Evolutionary conservation across 306 rosid species (phyloP).

Genomic region (Mimosa bimucronata): DNA sequence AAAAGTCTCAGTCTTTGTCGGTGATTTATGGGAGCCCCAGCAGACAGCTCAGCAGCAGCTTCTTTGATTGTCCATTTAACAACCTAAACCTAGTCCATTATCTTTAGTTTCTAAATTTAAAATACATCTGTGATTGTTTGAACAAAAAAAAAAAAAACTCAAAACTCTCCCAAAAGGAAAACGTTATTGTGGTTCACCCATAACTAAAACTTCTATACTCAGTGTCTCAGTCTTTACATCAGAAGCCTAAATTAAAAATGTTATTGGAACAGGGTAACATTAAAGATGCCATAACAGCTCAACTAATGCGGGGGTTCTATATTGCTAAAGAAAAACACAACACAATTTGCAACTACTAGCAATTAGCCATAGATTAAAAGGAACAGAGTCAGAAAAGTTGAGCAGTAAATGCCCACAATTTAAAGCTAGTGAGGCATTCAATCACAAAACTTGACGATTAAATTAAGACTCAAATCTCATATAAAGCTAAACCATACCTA

Average conservation of each 20-base stretch:
- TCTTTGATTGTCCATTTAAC: background rate
- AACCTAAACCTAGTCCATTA: background rate
- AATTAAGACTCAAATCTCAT: background rate
- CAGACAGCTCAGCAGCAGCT: slow-evolving; percentile 1
- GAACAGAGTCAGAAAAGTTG: background rate
- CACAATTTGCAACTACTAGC: background rate
- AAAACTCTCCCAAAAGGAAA: background rate
- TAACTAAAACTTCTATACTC: background rate
- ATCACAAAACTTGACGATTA: background rate
- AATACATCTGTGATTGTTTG: background rate
- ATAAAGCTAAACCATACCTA: background rate
- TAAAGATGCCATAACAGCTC: background rate
- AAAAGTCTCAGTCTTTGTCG: background rate
- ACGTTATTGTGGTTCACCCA: background rate
- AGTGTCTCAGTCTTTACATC: background rate
- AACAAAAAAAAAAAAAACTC: background rate
- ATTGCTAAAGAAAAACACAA: background rate
- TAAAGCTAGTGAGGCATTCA: background rate
- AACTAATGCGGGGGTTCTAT: background rate
- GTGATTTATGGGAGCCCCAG: background rate
- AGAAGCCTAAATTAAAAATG: background rate
- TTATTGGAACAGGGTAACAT: background rate
- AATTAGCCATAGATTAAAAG: background rate
- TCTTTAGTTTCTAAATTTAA: background rate
- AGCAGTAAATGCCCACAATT: background rate